Evolutionary conservation across 179 eudicot genomes (phyloP), one percentile per base, ranked within the genome.

Genomic region (Silene noctiflora): DNA sequence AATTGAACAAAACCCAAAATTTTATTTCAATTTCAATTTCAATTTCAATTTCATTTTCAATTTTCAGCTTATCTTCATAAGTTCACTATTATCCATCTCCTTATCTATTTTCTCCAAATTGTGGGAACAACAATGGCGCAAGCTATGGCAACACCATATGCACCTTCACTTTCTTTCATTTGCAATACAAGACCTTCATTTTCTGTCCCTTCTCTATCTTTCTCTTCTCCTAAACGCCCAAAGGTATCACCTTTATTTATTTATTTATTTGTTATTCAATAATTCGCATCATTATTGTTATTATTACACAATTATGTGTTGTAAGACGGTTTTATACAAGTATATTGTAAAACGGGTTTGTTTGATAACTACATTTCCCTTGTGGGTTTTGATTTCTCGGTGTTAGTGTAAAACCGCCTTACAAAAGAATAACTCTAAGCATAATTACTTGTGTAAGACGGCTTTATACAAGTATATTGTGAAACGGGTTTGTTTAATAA

Each of bases 101-200:
- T 25, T 20, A 60, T 58, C 69, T 48, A 61, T 27, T 3, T 58
- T 10, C 42, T 42, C 39, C 14, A 42, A 33, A 39, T 10, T 0
- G 46, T 39, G 10, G 46, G 46, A 69, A 69, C 3, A 56, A 44
- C 22, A 83, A 92, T 92, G 97, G 93, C 91, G 79, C 91, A 87
- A 53, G 73, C 93, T n/a, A 73, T 92, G 1, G 90, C 90, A 42
- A 88, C 87, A 13, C 91, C 91, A 13, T 79, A 87, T 6, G 80
- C 88, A 44, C 88, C 91, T 3, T 88, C 97, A 13, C 83, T 85
- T 22, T 84, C 89, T 2, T 81, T 92, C 71, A 80, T 88, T 58
- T 81, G 80, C 86, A 85, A 81, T 78, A 69, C 82, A 64, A 75
- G 73, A 35, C 66, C 81, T 4, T 71, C 84, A 1, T 67, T 42